phyloP scores from a whole-genome alignment of 176 grass and related monocot species.

The Coix lacrymajobi region DNA sequence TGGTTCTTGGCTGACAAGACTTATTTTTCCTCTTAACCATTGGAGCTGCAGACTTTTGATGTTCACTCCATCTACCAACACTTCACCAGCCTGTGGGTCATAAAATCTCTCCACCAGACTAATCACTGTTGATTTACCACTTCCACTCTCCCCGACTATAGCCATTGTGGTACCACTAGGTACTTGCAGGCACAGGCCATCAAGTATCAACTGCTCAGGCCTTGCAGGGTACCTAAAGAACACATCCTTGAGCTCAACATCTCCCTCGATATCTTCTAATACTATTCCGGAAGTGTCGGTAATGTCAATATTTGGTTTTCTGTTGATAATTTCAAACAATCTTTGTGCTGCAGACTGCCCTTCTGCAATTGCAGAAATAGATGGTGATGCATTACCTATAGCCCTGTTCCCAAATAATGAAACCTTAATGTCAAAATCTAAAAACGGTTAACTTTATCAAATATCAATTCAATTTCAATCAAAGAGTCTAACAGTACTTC shows the following conservation, averaged over 20 bases:
- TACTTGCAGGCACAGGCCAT: constrained; percentile 44
- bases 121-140: constrained; percentile 77
- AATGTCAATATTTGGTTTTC: constrained; percentile 71
- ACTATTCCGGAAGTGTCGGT: constrained; percentile 46
- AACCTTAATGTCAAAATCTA: not conserved
- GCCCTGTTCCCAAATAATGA: constrained; percentile 46
- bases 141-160: constrained; percentile 83
- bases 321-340: constrained; percentile 62
- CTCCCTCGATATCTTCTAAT: constrained; percentile 54
- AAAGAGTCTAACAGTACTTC: not conserved
- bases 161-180: constrained; percentile 65
- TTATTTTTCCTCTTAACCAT: constrained; percentile 65
- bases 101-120: constrained; percentile 78
- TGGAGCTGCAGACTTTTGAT: constrained; percentile 62
- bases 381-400: constrained; percentile 72
- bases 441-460: not conserved
- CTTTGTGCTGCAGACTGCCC: constrained; percentile 73
- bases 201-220: constrained; percentile 60
- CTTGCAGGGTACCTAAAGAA: constrained; percentile 75
- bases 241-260: constrained; percentile 58
- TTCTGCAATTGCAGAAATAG: constrained; percentile 67
- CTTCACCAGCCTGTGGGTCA: constrained; percentile 62
- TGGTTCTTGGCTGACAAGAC: constrained; percentile 86
- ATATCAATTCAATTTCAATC: not conserved
- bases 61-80: constrained; percentile 66